phyloP scores from a whole-genome alignment of 2,329 filamentous ascomycete species.

The Diplodia corticola region DNA sequence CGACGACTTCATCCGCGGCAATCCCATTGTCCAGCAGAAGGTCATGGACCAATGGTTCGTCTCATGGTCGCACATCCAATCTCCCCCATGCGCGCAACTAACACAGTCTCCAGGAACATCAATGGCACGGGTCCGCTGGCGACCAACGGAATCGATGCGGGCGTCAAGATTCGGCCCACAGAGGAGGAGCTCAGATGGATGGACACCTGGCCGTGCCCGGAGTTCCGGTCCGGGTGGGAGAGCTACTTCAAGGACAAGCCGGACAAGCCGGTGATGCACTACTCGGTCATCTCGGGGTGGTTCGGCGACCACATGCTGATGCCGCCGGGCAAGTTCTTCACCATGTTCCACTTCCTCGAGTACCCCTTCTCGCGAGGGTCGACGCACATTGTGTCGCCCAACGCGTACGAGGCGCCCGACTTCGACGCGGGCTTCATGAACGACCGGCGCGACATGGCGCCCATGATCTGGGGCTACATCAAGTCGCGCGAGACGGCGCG shows the following conservation, averaged over 20 bases:
- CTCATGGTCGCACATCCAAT: too few species aligned
- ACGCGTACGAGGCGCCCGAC: constrained; percentile 73
- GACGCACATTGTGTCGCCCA: constrained; percentile 69
- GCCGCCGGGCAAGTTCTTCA: constrained; percentile 77
- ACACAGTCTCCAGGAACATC: constrained; percentile 46
- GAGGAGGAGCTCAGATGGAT: constrained; percentile 67
- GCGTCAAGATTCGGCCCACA: constrained; percentile 74
- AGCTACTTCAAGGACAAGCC: constrained; percentile 82
- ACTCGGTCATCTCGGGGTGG: constrained; percentile 65
- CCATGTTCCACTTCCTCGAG: constrained; percentile 80
- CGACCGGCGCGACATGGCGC: constrained; percentile 79
- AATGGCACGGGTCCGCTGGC: constrained; percentile 77
- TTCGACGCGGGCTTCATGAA: constrained; percentile 86
- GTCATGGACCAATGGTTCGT: constrained; percentile 71
- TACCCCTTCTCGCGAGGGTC: constrained; percentile 74
- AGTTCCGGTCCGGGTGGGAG: constrained; percentile 75
- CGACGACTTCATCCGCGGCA: constrained; percentile 76
- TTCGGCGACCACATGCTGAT: constrained; percentile 58
- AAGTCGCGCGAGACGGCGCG: constrained; percentile 78
- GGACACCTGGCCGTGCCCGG: constrained; percentile 70
- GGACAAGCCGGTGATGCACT: constrained; percentile 86
- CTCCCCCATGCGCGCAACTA: background rate
- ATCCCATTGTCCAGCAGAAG: constrained; percentile 69
- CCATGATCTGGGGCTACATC: constrained; percentile 79
- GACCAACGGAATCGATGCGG: constrained; percentile 78